Evolutionary conservation across 2,329 filamentous ascomycete genomes (phyloP).

Genomic region (Elsinoe ampelina): DNA sequence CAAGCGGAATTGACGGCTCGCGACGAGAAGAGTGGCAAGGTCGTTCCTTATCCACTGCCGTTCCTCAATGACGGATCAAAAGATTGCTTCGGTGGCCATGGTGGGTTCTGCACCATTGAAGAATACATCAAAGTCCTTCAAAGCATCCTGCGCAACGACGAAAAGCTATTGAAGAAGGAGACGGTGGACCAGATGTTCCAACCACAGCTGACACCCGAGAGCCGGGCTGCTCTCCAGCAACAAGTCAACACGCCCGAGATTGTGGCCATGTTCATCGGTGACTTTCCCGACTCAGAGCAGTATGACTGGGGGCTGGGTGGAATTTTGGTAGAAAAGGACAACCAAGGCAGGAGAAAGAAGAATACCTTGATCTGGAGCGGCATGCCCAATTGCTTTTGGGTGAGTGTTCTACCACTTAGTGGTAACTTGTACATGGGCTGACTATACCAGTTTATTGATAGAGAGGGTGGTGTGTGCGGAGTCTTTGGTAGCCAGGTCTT

Average conservation of each 20-base stretch:
- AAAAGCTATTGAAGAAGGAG: slow-evolving; percentile 35
- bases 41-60: slow-evolving; percentile 16
- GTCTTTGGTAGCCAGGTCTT: slow-evolving; percentile 36
- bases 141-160: slow-evolving; percentile 42
- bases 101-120: slow-evolving; percentile 24
- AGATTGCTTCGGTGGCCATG: slow-evolving; percentile 29
- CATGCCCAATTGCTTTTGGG: slow-evolving; percentile 40
- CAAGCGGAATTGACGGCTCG: slow-evolving; percentile 20
- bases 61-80: slow-evolving; percentile 21
- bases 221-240: slow-evolving; percentile 21
- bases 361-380: slow-evolving; percentile 39
- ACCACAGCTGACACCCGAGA: slow-evolving; percentile 34
- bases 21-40: slow-evolving; percentile 16
- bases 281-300: slow-evolving; percentile 23
- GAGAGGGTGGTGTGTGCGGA: slow-evolving; percentile 32
- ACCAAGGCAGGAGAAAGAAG: slow-evolving; percentile 30
- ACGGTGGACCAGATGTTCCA: slow-evolving; percentile 40
- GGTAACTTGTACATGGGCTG: not conserved
- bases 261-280: slow-evolving; percentile 26
- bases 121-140: slow-evolving; percentile 40
- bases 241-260: slow-evolving; percentile 25
- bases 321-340: slow-evolving; percentile 32
- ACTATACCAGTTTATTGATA: slow-evolving; percentile 24
- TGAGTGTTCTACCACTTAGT: slow-evolving; percentile 16
- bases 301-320: slow-evolving; percentile 36